Conservation (phyloP, 768 basidiomycete genomes). For the Amanita exitialis region DNA sequence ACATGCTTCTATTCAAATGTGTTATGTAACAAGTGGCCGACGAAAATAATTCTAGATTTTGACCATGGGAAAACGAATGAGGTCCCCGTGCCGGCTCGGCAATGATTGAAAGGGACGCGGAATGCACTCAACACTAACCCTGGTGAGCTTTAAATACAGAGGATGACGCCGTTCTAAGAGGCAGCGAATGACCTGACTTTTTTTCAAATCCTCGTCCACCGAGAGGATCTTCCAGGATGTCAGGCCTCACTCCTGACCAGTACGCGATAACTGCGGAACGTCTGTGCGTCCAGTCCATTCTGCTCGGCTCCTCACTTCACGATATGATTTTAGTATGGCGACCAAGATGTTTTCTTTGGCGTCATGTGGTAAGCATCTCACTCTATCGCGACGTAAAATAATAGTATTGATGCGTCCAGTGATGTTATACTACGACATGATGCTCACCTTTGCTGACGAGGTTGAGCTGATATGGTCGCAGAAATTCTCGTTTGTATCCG, state of each 20-base stretch:
- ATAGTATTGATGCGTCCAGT: conserved; percentile 11
- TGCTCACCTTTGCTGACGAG: conserved; percentile 24
- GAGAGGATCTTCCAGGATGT: not conserved
- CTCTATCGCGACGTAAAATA: not conserved
- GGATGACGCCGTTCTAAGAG: not conserved
- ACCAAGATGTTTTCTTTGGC: conserved; percentile 28
- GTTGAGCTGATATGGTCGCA: conserved; percentile 24
- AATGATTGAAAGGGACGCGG: too few species aligned
- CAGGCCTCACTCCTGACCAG: conserved; percentile 8
- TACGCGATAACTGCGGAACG: conserved; percentile 9
- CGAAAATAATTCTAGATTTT: too few species aligned
- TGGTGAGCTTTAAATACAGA: not conserved
- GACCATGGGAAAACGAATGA: too few species aligned
- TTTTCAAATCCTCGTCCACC: not conserved
- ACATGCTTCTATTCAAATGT: too few species aligned
- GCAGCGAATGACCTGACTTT: not conserved
- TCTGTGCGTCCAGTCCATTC: conserved; percentile 9
- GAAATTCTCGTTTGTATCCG: conserved; percentile 18
- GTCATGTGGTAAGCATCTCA: conserved; percentile 19
- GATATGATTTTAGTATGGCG: conserved; percentile 16
- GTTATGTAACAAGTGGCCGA: too few species aligned
- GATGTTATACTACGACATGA: conserved; percentile 27
- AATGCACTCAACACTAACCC: not conserved
- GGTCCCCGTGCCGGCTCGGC: too few species aligned
- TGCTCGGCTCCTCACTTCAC: not conserved